phyloP scores from a whole-genome alignment of 1,284 basidiomycete genomes.

The Trichosporon sp. region DNA sequence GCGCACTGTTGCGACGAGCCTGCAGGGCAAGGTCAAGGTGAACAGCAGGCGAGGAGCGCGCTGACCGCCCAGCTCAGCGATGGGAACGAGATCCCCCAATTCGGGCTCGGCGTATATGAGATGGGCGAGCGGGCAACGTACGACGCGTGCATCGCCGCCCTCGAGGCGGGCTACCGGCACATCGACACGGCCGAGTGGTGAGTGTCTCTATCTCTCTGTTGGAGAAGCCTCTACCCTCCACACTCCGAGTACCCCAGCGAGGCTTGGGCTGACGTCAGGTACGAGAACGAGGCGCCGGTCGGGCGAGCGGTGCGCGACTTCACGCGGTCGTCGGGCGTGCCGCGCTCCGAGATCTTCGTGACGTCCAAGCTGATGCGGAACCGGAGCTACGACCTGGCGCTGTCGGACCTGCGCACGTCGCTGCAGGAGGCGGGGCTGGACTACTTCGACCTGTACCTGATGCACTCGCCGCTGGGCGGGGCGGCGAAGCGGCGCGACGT shows the following conservation, averaged over 20 bases:
- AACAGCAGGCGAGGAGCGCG: not conserved
- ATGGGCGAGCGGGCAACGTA: conserved; percentile 59
- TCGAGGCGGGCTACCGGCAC: conserved; percentile 65
- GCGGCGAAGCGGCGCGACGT: conserved; percentile 46
- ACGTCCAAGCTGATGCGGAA: conserved; percentile 66
- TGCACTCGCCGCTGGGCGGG: conserved; percentile 52
- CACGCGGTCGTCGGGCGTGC: conserved; percentile 39
- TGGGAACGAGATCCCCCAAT: conserved; percentile 60
- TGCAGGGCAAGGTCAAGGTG: conserved; percentile 22
- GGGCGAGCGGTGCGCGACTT: conserved; percentile 61
- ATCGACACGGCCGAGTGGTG: conserved; percentile 53
- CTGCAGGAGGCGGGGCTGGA: conserved; percentile 56
- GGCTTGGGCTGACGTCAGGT: conserved; percentile 53
- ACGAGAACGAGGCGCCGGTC: conserved; percentile 63
- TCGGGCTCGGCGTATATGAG: conserved; percentile 66
- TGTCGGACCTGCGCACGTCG: conserved; percentile 57
- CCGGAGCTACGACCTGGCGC: conserved; percentile 55
- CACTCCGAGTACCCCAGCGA: not conserved
- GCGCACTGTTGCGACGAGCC: conserved; percentile 2
- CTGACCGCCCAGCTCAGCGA: conserved; percentile 55
- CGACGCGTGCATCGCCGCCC: conserved; percentile 58
- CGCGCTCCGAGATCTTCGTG: conserved; percentile 61
- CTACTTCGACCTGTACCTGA: conserved; percentile 50
- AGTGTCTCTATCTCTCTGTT: not conserved
- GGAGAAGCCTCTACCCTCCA: not conserved